Evolutionary conservation across 2,329 filamentous ascomycete species (phyloP).

Genomic region (Cercospora canescens): DNA sequence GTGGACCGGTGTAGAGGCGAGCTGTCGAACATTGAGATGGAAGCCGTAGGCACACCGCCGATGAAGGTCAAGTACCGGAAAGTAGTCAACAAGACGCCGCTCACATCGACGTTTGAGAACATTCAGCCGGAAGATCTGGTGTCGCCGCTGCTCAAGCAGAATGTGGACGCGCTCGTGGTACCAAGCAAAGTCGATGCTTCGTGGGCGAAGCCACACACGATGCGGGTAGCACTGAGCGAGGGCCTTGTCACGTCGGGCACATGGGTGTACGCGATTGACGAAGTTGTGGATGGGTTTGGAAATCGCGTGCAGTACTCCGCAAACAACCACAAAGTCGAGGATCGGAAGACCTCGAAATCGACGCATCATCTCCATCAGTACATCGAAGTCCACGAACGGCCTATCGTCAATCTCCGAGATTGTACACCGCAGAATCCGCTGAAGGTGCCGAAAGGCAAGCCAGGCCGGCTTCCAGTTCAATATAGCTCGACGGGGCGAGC

Average conservation of each 20-base stretch:
- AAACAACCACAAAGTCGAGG: slow-evolving; percentile 65
- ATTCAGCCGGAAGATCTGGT: slow-evolving; percentile 84
- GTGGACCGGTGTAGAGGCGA: slow-evolving; percentile 80
- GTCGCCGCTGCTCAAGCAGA: slow-evolving; percentile 70
- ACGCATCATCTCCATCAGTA: slow-evolving; percentile 65
- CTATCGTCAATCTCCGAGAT: slow-evolving; percentile 67
- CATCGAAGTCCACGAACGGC: slow-evolving; percentile 85
- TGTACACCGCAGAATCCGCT: slow-evolving; percentile 81
- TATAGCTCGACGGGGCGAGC: slow-evolving; percentile 64
- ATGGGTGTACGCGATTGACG: slow-evolving; percentile 89
- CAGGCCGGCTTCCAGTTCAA: slow-evolving; percentile 67
- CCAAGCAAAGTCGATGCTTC: slow-evolving; percentile 65
- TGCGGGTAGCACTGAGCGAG: slow-evolving; percentile 85
- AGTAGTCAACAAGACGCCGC: slow-evolving; percentile 78
- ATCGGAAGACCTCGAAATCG: slow-evolving; percentile 44
- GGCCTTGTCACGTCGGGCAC: slow-evolving; percentile 75
- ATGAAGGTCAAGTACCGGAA: slow-evolving; percentile 91
- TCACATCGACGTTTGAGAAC: slow-evolving; percentile 87
- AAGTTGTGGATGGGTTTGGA: slow-evolving; percentile 87
- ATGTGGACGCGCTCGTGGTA: slow-evolving; percentile 53
- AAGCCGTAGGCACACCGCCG: slow-evolving; percentile 85
- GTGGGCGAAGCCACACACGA: slow-evolving; percentile 75
- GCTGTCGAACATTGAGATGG: slow-evolving; percentile 78
- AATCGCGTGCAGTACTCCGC: slow-evolving; percentile 77
- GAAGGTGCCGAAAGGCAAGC: slow-evolving; percentile 75